Percentiles rank a stretch among this genome's conserved stretches.
These are phyloP conservation scores for Sanghuangporus sanghuang DNA, from an alignment of 1,284 basidiomycete species.

Conservation along the genomic window DNA sequence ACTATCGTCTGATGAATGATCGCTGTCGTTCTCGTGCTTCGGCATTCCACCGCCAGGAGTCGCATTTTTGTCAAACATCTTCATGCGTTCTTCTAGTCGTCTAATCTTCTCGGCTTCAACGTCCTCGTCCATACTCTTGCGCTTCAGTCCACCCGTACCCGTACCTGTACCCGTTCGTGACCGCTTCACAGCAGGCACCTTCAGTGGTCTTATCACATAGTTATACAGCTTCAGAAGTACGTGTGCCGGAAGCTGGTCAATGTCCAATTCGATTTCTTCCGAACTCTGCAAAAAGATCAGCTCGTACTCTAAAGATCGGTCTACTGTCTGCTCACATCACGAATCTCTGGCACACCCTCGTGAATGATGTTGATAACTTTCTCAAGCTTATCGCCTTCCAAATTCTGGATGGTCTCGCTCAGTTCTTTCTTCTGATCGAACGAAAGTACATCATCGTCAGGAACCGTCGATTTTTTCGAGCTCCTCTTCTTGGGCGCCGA, in stretches of 20 bases:
- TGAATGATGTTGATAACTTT: conserved; percentile 91
- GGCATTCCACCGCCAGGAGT: conserved; percentile 28
- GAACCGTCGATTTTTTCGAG: conserved; percentile 30
- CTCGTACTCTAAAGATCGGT: conserved; percentile 7
- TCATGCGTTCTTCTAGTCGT: conserved; percentile 77
- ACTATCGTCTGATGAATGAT: conserved; percentile 73
- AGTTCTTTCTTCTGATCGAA: conserved; percentile 96
- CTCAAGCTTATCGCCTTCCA: conserved; percentile 76
- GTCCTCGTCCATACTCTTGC: conserved; percentile 90
- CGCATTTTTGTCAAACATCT: conserved; percentile 56
- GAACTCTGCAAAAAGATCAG: conserved; percentile 55
- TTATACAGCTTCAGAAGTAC: conserved; percentile 92
- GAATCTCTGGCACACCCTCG: conserved; percentile 81
- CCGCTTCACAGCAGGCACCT: conserved; percentile 55
- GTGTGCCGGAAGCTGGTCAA: conserved; percentile 78
- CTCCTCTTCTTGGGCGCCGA: conserved; percentile 46
- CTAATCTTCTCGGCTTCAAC: conserved; percentile 87
- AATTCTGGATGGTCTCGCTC: conserved; percentile 82
- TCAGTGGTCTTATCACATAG: conserved; percentile 78
- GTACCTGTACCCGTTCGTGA: conserved; percentile 68
- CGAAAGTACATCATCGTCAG: conserved; percentile 69
- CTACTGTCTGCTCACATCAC: conserved; percentile 63
- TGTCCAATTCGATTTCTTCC: conserved; percentile 96
- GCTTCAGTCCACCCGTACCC: conserved; percentile 80
- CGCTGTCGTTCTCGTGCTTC: conserved; percentile 51